Base-by-base conservation (phyloP, 2,329 filamentous ascomycete genomes). In the Trichoderma semiorbis region DNA sequence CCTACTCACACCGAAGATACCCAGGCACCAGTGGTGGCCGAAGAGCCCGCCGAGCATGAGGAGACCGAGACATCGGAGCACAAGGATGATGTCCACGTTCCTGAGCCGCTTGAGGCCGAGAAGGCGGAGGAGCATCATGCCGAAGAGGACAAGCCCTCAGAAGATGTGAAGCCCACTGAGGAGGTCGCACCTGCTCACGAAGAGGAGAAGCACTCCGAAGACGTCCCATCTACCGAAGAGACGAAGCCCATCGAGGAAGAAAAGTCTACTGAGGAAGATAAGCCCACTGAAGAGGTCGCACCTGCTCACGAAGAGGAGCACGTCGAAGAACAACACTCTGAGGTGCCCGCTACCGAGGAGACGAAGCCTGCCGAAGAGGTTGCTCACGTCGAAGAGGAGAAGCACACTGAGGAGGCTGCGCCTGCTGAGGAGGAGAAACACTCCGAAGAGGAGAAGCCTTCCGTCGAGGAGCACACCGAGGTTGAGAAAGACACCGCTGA, bases 201-300 rank as follows among this genome's bases (percentile, higher is more conserved):
- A 58, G 60, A 70, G 30, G 69, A 47, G 21, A 70, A 70, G 39
- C 43, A 47, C 43, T n/a, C 43, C 10, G 62, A 65, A 34, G 63
- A 65, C 18, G 43, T 14, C 18, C 32, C 32, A n/a, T n/a, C 63
- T 30, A 12, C 30, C 18, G 62, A 65, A 14, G 62, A 65, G 16
- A 47, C 53, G 11, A 65, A 65, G 62, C 28, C 47, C 24, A 12
- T 12, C 14, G 63, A 66, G 11, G 63, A 66, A n/a, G 32, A 26
- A 16, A 36, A 66, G 39, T 43, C n/a, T 21, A 50, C n/a, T 39
- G 34, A 43, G n/a, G 61, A 71, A 62, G 69, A 14, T 11, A 26
- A 65, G 60, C 60, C 61, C 21, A 10, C 30, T 39, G 26, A 68
- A 24, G 5, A 71, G 6, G 67, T 21, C 24, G 10, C 36, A 8